Percentiles rank a stretch among this genome's conserved stretches.
phyloP scores from a whole-genome alignment of 2,329 filamentous ascomycete genomes.

The Alternaria arbusti region DNA sequence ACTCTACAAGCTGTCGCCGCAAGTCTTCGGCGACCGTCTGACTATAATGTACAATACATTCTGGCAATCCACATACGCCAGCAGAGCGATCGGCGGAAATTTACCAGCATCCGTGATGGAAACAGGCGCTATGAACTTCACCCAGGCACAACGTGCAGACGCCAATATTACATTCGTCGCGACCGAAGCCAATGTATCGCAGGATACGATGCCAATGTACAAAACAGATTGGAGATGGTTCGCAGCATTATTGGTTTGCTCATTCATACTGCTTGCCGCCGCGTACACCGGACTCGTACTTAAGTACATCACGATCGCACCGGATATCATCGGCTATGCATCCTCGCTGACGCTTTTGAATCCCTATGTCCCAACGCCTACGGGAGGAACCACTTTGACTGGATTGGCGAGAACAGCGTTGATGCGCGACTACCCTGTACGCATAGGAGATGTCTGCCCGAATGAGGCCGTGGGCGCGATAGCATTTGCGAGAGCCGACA shows the following conservation, averaged over 20 bases:
- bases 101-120: conserved; percentile 26
- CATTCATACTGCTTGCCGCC: conserved; percentile 30
- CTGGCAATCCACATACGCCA: conserved; percentile 36
- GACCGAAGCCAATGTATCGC: conserved; percentile 12
- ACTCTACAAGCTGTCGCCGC: conserved; percentile 24
- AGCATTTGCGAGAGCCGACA: conserved; percentile 31
- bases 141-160: not conserved
- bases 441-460: conserved; percentile 39
- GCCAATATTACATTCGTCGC: conserved; percentile 22
- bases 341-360: conserved; percentile 23
- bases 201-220: conserved; percentile 15
- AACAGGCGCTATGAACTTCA: conserved; percentile 6
- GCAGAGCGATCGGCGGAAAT: conserved; percentile 26
- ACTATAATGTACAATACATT: conserved; percentile 38
- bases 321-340: conserved; percentile 29
- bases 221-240: conserved; percentile 39
- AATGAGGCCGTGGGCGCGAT: conserved; percentile 36
- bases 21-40: conserved; percentile 27
- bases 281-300: conserved; percentile 34
- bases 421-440: conserved; percentile 30
- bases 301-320: conserved; percentile 37
- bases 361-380: conserved; percentile 5
- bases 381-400: conserved; percentile 4
- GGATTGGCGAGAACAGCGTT: conserved; percentile 28
- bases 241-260: conserved; percentile 26